Conservation (phyloP, 129 eudicot species). For the Logfia minima region DNA sequence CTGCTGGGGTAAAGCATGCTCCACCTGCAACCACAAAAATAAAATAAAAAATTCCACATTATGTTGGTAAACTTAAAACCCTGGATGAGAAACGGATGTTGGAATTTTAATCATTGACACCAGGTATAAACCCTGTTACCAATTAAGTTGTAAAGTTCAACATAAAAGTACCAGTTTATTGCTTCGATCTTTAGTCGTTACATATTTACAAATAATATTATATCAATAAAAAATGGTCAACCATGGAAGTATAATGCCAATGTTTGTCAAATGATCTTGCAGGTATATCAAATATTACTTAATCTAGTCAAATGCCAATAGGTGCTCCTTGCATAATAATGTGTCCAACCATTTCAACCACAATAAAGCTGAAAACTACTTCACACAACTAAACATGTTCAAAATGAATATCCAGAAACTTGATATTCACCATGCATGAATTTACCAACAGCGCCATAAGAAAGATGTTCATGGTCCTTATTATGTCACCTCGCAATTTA, state of each 20-base stretch:
- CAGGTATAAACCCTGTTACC: background rate
- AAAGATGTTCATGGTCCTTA: background rate
- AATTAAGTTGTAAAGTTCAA: background rate
- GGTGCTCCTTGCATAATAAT: background rate
- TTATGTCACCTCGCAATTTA: no score
- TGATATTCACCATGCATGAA: background rate
- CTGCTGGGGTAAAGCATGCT: slow-evolving; percentile 80
- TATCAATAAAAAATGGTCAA: background rate
- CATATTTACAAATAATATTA: background rate
- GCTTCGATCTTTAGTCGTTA: background rate
- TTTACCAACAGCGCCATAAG: background rate
- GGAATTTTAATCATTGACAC: background rate
- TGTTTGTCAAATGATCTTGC: background rate
- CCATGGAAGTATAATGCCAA: background rate
- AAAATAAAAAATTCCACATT: background rate
- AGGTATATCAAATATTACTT: background rate
- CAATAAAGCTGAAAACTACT: background rate
- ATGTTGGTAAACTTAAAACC: background rate
- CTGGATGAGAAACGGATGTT: background rate
- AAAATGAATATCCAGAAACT: background rate
- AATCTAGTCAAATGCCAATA: background rate
- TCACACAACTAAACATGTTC: background rate
- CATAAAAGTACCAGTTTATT: background rate
- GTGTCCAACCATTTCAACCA: background rate
- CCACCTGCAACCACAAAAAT: background rate